These are phyloP conservation scores for Neospermospora avenae DNA, from an alignment of 2,329 filamentous ascomycete species.

Conservation along the genomic window DNA sequence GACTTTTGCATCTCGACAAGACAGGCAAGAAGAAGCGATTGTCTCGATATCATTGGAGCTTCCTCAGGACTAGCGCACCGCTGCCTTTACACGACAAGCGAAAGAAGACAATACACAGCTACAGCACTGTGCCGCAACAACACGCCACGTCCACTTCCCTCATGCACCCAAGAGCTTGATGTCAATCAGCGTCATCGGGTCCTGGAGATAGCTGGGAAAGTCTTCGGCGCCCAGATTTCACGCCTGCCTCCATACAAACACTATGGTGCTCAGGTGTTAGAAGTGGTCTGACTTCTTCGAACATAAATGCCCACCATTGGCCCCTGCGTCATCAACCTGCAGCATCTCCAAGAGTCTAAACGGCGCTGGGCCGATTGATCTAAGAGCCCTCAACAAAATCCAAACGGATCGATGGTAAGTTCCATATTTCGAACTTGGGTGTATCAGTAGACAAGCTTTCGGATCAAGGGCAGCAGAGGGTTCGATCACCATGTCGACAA, in stretches of 20 bases:
- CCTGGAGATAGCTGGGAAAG: too few species aligned
- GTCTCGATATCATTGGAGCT: background rate
- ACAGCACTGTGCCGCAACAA: background rate
- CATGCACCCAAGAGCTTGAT: background rate
- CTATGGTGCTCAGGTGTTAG: background rate
- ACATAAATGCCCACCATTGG: background rate
- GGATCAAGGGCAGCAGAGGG: constrained; percentile 21
- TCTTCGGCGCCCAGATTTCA: background rate
- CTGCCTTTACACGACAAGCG: background rate
- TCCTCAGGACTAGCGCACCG: background rate
- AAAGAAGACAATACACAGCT: background rate
- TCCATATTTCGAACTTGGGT: constrained; percentile 3
- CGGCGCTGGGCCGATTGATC: constrained; percentile 9
- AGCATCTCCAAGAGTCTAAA: background rate
- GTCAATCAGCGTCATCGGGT: background rate
- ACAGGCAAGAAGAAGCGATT: constrained; percentile 3
- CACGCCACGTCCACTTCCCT: constrained; percentile 1
- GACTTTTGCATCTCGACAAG: background rate
- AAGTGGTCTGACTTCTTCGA: background rate
- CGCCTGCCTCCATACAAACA: background rate
- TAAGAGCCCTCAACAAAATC: background rate
- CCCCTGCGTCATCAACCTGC: background rate
- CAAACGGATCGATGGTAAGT: background rate
- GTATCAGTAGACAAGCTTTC: constrained; percentile 9
- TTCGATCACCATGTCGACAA: background rate